Conservation (phyloP, 164 flowering plant genomes). For the Liriodendron chinense region DNA sequence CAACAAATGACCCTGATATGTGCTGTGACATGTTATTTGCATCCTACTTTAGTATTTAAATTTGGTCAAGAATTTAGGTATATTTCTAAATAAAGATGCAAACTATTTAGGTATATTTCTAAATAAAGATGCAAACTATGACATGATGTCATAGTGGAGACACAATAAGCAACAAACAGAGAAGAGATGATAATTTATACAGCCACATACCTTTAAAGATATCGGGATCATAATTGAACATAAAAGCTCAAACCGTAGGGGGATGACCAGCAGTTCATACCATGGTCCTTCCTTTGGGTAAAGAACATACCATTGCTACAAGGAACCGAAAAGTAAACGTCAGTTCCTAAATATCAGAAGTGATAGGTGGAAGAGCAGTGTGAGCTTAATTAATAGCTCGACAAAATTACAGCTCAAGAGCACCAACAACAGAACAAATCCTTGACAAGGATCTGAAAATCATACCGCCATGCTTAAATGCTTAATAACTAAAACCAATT, state of each 20-base stretch:
- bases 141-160: not conserved
- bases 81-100: not conserved
- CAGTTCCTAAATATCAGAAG: not conserved
- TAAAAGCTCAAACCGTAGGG: conserved; percentile 97
- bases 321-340: conserved; percentile 3
- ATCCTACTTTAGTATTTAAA: not conserved
- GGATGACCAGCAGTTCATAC: conserved; percentile 92
- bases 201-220: conserved; percentile 80
- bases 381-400: not conserved
- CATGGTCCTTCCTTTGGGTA: conserved; percentile 94
- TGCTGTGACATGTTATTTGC: not conserved
- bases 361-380: not conserved
- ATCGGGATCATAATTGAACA: conserved; percentile 99
- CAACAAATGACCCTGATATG: not conserved
- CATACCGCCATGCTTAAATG: not conserved
- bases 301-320: conserved; percentile 92
- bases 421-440: not conserved
- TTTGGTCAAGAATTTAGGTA: not conserved
- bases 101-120: not conserved
- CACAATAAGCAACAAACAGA: not conserved
- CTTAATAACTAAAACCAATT: not conserved
- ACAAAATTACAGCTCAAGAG: not conserved
- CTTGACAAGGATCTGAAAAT: not conserved
- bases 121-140: not conserved
- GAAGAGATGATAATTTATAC: not conserved